Evolutionary conservation across 148 eudicot genomes (phyloP), one percentile per base, ranked within the genome.

Genomic region (Silene conica): DNA sequence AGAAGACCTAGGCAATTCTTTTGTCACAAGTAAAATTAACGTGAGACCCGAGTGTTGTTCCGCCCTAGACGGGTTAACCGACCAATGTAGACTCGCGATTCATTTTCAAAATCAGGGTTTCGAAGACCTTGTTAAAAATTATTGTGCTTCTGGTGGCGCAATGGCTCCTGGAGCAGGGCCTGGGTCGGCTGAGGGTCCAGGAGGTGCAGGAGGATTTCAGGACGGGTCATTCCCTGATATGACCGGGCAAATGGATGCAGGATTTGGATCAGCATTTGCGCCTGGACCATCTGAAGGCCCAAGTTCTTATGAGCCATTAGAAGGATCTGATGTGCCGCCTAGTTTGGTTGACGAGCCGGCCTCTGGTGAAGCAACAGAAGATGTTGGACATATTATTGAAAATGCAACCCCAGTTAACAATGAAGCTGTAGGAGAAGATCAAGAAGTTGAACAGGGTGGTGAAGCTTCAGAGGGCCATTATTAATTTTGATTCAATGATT

Each of bases 11-110:
- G 69, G 68, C 4, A 69, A 61, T 2, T 70, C 73, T 13, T 76
- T 69, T 57, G 74, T 69, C 15, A 70, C 69, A 1, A 64, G 70
- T 22, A 25, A 26, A 10, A 28, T 76, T 15, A 20, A n/a, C 10
- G 25, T 75, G 0, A 21, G 72, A 38, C 65, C 69, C 7, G 16
- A 55, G 8, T 76, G 79, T 62, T 76, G 79, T 34, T n/a, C 74
- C 4, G 66, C 45, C 31, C 69, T 76, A n/a, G 28, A 31, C 16
- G 65, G 65, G 13, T 26, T 76, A 6, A 43, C 48, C 5, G 69
- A 28, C 7, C 19, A 68, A n/a, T 76, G 74, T 54, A 31, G 66
- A 16, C 56, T 64, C 8, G 52, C 54, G 1, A 22, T 70, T 7
- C 79, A 69, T 28, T 60, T 69, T 19, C 19, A 20, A 4, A 70